Evolutionary conservation across 1,284 basidiomycete genomes (phyloP), one percentile per base, ranked within the genome.

Genomic region (Athelia psychrophila): DNA sequence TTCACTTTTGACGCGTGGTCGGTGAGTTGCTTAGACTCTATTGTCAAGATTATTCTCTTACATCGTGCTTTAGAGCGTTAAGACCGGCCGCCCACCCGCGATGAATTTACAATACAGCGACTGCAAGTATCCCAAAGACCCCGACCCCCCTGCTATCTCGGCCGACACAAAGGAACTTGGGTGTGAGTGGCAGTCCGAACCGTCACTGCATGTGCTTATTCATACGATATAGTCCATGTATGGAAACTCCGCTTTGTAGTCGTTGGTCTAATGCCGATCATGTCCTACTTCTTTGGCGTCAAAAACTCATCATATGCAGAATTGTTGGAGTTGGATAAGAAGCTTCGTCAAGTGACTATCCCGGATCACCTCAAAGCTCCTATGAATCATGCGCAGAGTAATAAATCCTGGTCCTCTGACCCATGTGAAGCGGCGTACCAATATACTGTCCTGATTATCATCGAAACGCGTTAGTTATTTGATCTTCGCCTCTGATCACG

Each of bases 1-100:
- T 79, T 71, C 57, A 68, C 68, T 4, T 76, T 72, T 67, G 79
- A 81, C 56, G 65, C 71, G 3, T 80, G 76, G 75, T 69, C 72
- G 48, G 79, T 79, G 52, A 54, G 76, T 30, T 30, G 6, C 13
- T 5, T 6, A 30, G 27, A 30, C 13, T 13, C 13, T 13, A 13
- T 13, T 30, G 5, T 13, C 5, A n/a, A 30, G 5, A 13, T 13
- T 13, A 30, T n/a, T n/a, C 27, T 30, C 27, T 30, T 5, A 30
- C 27, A 30, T 30, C 5, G 13, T 13, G 13, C 27, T 30, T 6
- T 27, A 80, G 77, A 73, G 75, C 50, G 64, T 81, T 49, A 68
- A 75, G 9, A 72, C 72, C 53, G 79, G 79, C 16, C 66, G 79
- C 3, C 75, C 79, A 6, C 75, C 77, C 12, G 66, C 75, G 5